Conservation (phyloP, 192 early-diverging fungal genomes). For the Entophlyctis helioformis region DNA sequence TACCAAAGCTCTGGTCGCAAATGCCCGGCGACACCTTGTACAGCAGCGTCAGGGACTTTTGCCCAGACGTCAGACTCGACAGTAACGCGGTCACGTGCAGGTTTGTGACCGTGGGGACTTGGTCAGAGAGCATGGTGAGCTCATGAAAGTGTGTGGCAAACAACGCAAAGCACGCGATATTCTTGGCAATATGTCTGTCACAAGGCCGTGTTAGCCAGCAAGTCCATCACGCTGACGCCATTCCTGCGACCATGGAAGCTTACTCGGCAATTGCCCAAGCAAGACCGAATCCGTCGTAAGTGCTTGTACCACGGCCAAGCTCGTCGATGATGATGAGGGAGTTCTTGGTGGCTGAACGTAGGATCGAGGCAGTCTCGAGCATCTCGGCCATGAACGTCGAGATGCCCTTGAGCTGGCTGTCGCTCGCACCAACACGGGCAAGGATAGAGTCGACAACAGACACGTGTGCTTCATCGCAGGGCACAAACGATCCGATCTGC, state of each 20-base stretch:
- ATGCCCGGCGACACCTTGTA: constrained; percentile 77
- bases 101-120: constrained; percentile 67
- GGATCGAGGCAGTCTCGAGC: constrained; percentile 80
- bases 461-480: constrained; percentile 58
- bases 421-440: constrained; percentile 88
- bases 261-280: constrained; percentile 97
- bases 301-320: constrained; percentile 93
- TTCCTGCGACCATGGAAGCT: constrained; percentile 7
- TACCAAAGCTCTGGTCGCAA: constrained; percentile 96
- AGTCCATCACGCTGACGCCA: too few species aligned
- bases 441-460: constrained; percentile 79
- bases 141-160: constrained; percentile 99
- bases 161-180: constrained; percentile 61
- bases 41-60: constrained; percentile 61
- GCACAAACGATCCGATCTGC: constrained; percentile 89
- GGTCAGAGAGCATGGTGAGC: constrained; percentile 67
- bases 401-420: constrained; percentile 82
- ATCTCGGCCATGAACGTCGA: constrained; percentile 88
- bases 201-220: too few species aligned
- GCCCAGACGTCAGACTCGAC: constrained; percentile 12
- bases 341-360: constrained; percentile 63
- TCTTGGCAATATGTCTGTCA: constrained; percentile 55
- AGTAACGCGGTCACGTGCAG: constrained; percentile 73
- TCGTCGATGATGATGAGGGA: constrained; percentile 95
- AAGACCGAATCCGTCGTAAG: constrained; percentile 93